Conservation (phyloP, 169 alveolate genomes). For the Besnoitia besnoiti region DNA sequence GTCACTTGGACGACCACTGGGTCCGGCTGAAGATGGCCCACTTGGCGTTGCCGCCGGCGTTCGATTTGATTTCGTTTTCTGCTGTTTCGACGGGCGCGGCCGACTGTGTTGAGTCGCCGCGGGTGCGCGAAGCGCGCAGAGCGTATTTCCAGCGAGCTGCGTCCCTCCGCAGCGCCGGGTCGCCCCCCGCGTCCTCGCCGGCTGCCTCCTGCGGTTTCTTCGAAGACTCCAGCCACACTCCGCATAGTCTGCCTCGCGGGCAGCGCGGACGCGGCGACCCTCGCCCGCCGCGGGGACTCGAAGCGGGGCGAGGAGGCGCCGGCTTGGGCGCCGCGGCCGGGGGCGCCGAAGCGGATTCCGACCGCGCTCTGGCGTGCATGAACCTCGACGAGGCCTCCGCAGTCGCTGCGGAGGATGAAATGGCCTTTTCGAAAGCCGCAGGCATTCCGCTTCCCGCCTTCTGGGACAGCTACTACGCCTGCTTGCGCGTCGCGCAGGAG, state of each 20-base stretch:
- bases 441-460: slow-evolving; percentile 63
- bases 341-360: neutral
- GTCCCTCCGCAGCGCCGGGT: neutral
- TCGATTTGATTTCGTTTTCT: neutral
- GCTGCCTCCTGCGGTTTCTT: no score
- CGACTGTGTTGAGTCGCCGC: slow-evolving; percentile 33
- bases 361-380: neutral
- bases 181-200: neutral
- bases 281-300: no score
- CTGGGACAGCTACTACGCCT: slow-evolving; percentile 68
- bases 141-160: neutral
- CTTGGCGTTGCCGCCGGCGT: slow-evolving; percentile 44
- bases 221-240: no score
- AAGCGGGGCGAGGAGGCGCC: neutral
- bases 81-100: neutral
- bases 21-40: slow-evolving; percentile 49
- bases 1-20: slow-evolving; percentile 58
- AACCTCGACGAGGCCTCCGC: neutral
- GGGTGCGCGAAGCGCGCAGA: neutral
- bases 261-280: neutral
- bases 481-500: slow-evolving; percentile 55
- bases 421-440: neutral
- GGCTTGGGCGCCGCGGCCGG: neutral
- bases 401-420: slow-evolving; percentile 10
- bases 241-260: neutral